phyloP scores from a whole-genome alignment of 306 rosid genomes.

The Coriaria nepalensis region DNA sequence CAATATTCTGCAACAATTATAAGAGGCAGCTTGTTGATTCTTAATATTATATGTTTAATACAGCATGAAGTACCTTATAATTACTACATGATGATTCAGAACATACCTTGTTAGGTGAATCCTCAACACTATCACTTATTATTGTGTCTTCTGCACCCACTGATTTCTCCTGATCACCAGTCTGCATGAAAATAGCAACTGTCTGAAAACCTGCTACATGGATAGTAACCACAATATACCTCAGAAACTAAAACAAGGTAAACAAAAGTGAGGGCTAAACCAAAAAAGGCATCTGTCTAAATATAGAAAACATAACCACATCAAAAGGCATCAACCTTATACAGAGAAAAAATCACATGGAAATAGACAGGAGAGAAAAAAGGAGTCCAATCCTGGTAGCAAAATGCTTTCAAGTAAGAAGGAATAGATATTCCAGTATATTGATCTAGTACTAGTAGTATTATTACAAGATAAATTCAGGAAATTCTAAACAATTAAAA shows the following conservation, averaged over 20 bases:
- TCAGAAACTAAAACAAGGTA: slow-evolving; percentile 55
- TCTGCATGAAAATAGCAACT: slow-evolving; percentile 99
- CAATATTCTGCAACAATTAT: background rate
- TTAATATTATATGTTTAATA: no score
- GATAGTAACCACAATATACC: slow-evolving; percentile 80
- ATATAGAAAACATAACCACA: background rate
- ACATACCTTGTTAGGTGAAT: slow-evolving; percentile 81
- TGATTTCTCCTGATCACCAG: slow-evolving; percentile 59
- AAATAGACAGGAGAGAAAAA: no score
- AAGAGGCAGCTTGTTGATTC: no score
- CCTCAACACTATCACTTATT: slow-evolving; percentile 53
- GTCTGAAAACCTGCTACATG: slow-evolving; percentile 99
- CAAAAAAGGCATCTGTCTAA: slow-evolving; percentile 1
- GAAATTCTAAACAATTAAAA: no score
- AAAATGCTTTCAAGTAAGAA: no score
- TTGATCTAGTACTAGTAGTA: no score
- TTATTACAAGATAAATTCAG: no score
- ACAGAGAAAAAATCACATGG: no score
- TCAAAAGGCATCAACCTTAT: no score
- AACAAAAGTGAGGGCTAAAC: slow-evolving; percentile 3
- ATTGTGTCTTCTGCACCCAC: slow-evolving; percentile 38
- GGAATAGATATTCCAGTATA: no score
- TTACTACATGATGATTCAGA: slow-evolving; percentile 10
- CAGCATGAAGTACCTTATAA: background rate
- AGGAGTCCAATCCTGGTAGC: no score